These are phyloP conservation scores for Iberis pinnata DNA, from an alignment of 345 rosid genomes.

Conservation along the genomic window DNA sequence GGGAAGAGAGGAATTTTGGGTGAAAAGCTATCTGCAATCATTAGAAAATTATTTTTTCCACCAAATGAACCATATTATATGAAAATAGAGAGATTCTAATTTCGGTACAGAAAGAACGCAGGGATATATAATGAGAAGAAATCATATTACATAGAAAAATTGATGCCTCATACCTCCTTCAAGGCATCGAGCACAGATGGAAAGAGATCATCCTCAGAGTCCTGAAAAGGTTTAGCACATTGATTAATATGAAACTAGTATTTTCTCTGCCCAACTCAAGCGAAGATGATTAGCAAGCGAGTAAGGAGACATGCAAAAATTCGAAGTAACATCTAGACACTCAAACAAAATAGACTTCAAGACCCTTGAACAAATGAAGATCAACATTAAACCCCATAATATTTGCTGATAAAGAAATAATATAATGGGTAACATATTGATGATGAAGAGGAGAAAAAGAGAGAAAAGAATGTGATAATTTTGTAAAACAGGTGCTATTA, in stretches of 20 bases:
- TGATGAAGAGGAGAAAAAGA: neutral
- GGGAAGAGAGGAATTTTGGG: conserved; percentile 86
- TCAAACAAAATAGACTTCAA: conserved; percentile 10
- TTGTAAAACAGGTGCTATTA: neutral
- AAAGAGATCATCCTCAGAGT: conserved; percentile 70
- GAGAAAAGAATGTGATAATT: conserved; percentile 1
- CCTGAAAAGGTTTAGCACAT: conserved; percentile 41
- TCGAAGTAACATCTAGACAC: conserved; percentile 12
- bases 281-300: conserved; percentile 16
- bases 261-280: no score
- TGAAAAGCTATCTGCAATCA: conserved; percentile 81
- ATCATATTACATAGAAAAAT: conserved; percentile 15
- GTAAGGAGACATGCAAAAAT: conserved; percentile 5
- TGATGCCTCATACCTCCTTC: conserved; percentile 61
- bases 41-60: neutral
- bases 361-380: conserved; percentile 8
- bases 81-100: neutral
- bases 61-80: neutral
- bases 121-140: conserved; percentile 9
- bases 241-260: conserved; percentile 5
- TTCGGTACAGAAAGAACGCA: neutral
- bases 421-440: neutral
- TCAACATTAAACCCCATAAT: conserved; percentile 3
- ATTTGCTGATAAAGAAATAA: conserved; percentile 1
- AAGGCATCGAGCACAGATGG: conserved; percentile 85